Percentiles rank a stretch among this genome's conserved stretches.
These are phyloP conservation scores for Debaryomycetaceae sp. DNA, from an alignment of 1,139 yeast genomes.

Conservation along the genomic window DNA sequence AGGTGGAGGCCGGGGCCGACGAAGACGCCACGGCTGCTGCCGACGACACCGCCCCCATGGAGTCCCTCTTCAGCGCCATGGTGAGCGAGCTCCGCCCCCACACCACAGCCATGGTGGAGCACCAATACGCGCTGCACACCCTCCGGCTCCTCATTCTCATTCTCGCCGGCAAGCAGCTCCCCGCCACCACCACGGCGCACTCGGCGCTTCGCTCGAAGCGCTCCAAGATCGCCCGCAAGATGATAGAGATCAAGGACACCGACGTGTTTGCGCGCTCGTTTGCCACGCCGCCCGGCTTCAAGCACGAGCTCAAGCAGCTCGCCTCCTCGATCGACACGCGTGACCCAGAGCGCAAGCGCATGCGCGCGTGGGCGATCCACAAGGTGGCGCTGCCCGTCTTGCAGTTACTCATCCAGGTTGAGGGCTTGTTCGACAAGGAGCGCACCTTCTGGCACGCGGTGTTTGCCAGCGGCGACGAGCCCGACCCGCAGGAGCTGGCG, in stretches of 20 bases:
- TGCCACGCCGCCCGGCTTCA: constrained; percentile 72
- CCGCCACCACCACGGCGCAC: constrained; percentile 69
- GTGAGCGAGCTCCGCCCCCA: constrained; percentile 64
- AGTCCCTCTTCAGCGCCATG: constrained; percentile 59
- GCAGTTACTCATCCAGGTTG: constrained; percentile 76
- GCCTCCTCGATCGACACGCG: constrained; percentile 25
- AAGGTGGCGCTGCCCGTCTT: constrained; percentile 84
- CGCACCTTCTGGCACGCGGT: constrained; percentile 61
- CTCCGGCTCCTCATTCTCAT: constrained; percentile 68
- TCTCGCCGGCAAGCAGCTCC: constrained; percentile 72
- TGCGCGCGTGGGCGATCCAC: constrained; percentile 74
- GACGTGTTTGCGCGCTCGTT: constrained; percentile 62
- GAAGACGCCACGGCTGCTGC: constrained; percentile 18
- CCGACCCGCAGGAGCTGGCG: constrained; percentile 62
- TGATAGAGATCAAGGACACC: constrained; percentile 82
- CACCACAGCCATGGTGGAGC: constrained; percentile 55
- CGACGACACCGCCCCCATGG: constrained; percentile 46
- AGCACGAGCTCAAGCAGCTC: constrained; percentile 47
- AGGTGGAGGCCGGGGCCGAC: constrained; percentile 26
- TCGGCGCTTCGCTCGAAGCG: constrained; percentile 80
- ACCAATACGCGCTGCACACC: constrained; percentile 87
- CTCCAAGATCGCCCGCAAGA: constrained; percentile 86
- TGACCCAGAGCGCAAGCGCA: too few species aligned
- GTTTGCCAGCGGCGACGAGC: constrained; percentile 39
- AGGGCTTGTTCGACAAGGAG: constrained; percentile 71